phyloP scores from a whole-genome alignment of 805 yeast genomes.

The Metschnikowia hibisci region DNA sequence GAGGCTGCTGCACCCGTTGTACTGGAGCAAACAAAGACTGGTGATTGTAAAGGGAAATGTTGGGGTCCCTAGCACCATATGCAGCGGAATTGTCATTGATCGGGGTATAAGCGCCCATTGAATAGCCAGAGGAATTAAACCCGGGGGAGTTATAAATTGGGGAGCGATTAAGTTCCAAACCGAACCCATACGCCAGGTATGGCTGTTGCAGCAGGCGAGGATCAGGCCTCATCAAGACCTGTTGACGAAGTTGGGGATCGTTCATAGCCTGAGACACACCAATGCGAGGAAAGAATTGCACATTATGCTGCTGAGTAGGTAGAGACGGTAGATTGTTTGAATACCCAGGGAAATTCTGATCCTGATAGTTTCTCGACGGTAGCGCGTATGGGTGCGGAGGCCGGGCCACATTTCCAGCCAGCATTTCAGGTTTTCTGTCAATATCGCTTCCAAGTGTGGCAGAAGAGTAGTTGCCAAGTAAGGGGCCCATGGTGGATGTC shows the following conservation, averaged over 20 bases:
- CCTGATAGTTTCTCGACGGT: conserved; percentile 3
- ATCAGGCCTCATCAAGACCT: neutral
- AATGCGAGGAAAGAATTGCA: conserved; percentile 1
- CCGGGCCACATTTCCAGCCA: neutral
- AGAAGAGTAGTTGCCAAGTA: neutral
- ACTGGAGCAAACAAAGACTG: no score
- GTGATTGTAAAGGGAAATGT: no score
- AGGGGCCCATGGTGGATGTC: neutral
- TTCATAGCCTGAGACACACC: conserved; percentile 6
- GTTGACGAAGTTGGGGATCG: conserved; percentile 4
- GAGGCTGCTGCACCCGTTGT: neutral
- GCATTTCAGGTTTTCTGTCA: neutral
- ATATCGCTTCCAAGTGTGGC: neutral
- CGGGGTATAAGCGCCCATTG: neutral
- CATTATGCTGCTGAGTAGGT: neutral
- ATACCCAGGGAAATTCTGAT: neutral
- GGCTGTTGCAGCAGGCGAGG: conserved; percentile 2
- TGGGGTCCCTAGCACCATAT: neutral
- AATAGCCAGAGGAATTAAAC: neutral
- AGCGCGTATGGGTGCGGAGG: neutral
- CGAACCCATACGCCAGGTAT: conserved; percentile 2
- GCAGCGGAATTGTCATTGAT: neutral
- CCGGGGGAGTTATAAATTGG: neutral
- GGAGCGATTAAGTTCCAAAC: neutral
- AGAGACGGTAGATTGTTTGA: neutral